Conservation (phyloP, 257 asterid species). For the Striga asiatica region DNA sequence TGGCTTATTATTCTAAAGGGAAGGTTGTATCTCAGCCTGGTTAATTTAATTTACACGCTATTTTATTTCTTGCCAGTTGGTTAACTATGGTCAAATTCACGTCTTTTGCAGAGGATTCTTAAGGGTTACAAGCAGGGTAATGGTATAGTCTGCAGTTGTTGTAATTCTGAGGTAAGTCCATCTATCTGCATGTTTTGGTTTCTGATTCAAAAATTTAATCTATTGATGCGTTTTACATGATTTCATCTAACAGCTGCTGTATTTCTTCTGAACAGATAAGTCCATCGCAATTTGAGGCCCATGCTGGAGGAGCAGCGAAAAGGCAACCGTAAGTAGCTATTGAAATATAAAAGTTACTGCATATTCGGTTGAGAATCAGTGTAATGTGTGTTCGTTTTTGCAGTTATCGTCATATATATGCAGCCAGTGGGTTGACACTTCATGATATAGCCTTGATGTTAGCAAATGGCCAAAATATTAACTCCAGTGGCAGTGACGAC, state of each 20-base stretch:
- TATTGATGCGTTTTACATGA: background rate
- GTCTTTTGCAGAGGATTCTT: constrained; percentile 60
- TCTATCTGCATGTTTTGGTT: background rate
- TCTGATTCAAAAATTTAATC: background rate
- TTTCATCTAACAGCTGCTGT: constrained; percentile 10
- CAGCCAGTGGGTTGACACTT: constrained; percentile 82
- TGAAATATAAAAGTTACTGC: background rate
- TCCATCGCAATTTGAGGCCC: constrained; percentile 98
- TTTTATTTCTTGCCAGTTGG: constrained; percentile 4
- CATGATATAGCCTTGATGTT: constrained; percentile 94
- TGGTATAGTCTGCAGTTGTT: constrained; percentile 88
- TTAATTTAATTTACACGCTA: constrained; percentile 2
- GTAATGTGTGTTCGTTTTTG: constrained; percentile 10
- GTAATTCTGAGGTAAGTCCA: constrained; percentile 57
- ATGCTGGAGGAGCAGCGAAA: constrained; percentile 97
- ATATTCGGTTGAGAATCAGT: constrained; percentile 6
- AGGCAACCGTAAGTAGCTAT: constrained; percentile 89
- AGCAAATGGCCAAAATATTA: constrained; percentile 75
- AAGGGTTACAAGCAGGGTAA: constrained; percentile 93
- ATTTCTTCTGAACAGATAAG: constrained; percentile 48
- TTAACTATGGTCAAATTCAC: constrained; percentile 1
- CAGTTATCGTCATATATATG: constrained; percentile 93
- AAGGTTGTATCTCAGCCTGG: constrained; percentile 49
- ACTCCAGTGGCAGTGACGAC: constrained; percentile 73
- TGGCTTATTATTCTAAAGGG: constrained; percentile 92